Conservation (phyloP, 2,329 filamentous ascomycete genomes). For the Alternaria gaisen region DNA sequence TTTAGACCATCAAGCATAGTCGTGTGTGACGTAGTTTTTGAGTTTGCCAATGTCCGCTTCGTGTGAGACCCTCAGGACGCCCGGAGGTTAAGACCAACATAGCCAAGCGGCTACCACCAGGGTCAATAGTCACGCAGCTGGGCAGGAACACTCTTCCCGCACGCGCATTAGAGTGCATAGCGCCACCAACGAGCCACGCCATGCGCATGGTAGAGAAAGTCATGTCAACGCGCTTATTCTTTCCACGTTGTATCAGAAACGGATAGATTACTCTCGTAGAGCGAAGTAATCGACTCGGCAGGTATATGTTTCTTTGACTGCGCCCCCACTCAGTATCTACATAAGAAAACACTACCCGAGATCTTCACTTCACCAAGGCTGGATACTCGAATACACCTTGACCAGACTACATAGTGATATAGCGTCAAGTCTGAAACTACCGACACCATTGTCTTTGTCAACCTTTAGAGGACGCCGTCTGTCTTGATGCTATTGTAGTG, state of each 20-base stretch:
- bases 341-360: slow-evolving; percentile 8
- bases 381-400: not conserved
- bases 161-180: slow-evolving; percentile 21
- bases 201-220: not conserved
- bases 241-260: not conserved
- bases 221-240: slow-evolving; percentile 1
- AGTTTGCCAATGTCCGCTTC: slow-evolving; percentile 19
- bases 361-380: slow-evolving; percentile 7
- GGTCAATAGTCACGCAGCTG: slow-evolving; percentile 6
- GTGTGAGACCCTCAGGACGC: slow-evolving; percentile 5
- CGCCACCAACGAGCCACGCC: slow-evolving; percentile 11
- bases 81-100: slow-evolving; percentile 12
- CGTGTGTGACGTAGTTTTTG: slow-evolving; percentile 35
- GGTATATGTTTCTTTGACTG: slow-evolving; percentile 3
- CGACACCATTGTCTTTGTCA: not conserved
- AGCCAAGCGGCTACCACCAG: not conserved
- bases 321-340: slow-evolving; percentile 12
- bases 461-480: slow-evolving; percentile 6
- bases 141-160: slow-evolving; percentile 28
- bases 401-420: slow-evolving; percentile 1
- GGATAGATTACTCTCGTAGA: slow-evolving; percentile 1
- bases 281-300: not conserved
- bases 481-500: slow-evolving; percentile 11
- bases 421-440: slow-evolving; percentile 3
- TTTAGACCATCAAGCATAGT: slow-evolving; percentile 19